Evolutionary conservation across 257 asterid genomes (phyloP).

Genomic region (Solanum lignicaule): DNA sequence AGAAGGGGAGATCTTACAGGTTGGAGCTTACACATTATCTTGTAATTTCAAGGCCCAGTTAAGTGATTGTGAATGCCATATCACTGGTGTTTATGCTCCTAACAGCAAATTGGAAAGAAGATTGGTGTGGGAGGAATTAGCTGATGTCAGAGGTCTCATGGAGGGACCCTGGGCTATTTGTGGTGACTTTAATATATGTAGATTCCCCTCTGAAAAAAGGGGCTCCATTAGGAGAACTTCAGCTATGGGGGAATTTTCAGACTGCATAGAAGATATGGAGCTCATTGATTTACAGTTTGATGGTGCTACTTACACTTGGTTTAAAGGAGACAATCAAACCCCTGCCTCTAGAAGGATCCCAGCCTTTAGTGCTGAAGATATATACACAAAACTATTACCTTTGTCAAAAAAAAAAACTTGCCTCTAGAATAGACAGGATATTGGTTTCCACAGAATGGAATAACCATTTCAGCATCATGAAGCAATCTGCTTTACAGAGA

Average conservation of each 20-base stretch:
- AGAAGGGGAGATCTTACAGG: not conserved
- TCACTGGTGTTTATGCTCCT: not conserved
- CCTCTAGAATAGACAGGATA: no score
- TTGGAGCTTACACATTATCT: not conserved
- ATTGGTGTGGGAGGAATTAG: not conserved
- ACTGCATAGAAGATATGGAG: not conserved
- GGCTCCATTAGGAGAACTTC: not conserved
- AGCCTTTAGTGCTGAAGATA: no score
- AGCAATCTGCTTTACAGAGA: no score
- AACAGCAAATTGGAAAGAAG: not conserved
- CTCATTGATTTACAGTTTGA: not conserved
- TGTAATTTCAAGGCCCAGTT: not conserved
- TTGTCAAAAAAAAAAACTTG: no score
- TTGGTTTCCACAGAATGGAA: no score
- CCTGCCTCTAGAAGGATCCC: no score
- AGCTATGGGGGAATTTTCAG: not conserved
- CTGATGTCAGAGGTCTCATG: not conserved
- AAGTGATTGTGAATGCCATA: not conserved
- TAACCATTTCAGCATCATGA: no score
- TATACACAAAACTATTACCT: no score
- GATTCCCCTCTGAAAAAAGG: not conserved
- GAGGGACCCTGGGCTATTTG: not conserved
- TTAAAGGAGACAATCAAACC: not conserved
- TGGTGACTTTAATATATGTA: not conserved
- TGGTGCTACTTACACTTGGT: not conserved